Evolutionary conservation across 75 land plant species (phyloP), one percentile per base, ranked within the genome.

Genomic region (Pseudotsuga menziesii): DNA sequence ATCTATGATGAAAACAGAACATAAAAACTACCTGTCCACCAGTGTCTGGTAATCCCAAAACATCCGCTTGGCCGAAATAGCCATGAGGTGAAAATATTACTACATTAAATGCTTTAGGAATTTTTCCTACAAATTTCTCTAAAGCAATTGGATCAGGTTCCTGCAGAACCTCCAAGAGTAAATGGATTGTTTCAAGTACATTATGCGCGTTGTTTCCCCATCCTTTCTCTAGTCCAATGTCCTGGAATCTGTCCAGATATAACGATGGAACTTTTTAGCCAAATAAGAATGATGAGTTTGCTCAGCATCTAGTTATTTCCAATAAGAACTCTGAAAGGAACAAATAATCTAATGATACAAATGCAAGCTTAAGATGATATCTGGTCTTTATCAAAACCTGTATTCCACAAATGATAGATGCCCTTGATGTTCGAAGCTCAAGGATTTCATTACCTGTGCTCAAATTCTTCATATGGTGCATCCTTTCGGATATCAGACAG

Each of bases 21-120:
- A 35, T 39, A 16, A 67, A 35, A 67, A 19, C 19, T 83, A 93
- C 98, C 94, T 96, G 99, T 44, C 99, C 99, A 54, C 99, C 99
- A 54, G 99, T 97, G 57, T 97, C 99, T 25, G 99, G 98, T 83
- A 97, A 80, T 39, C 99, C 99, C 54, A 97, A 87, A 73, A 97
- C 99, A 83, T 88, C 89, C 13, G 92, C 84, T 85, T 97, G 99
- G 20, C 99, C 99, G 63, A 97, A 97, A 78, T 92, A 97, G 14
- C 99, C 99, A 78, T 97, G 99, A 22, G 91, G 89, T n/a, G 99
- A 92, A 73, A 94, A 85, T 57, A 97, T 92, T 13, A 91, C 99
- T 15, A 97, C 85, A 73, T 85, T 92, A 82, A 92, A 94, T 23
- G 84, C 78, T 59, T 82, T 82, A 4, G 99, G 99, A 41, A 97